Evolutionary conservation across 2,329 filamentous ascomycete species (phyloP).

Genomic region (Dothistroma septosporum): DNA sequence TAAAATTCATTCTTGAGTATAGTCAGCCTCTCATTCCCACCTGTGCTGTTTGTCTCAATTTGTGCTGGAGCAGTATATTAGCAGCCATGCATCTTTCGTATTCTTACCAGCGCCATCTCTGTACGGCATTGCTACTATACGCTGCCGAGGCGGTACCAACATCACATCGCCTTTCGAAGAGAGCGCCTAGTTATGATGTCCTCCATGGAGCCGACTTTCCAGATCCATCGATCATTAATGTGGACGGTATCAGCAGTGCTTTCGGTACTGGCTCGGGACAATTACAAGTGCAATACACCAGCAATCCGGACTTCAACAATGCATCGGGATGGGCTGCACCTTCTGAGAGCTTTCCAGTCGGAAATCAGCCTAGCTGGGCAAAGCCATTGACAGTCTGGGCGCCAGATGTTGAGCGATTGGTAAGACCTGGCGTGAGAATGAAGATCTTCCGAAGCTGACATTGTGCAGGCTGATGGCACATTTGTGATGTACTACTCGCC

Average conservation of each 20-base stretch:
- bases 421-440: neutral
- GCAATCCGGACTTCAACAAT: conserved; percentile 44
- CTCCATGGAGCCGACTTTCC: conserved; percentile 45
- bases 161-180: neutral
- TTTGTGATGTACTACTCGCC: conserved; percentile 29
- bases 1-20: too few relatives aligned
- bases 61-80: neutral
- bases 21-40: neutral
- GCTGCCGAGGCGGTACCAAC: neutral
- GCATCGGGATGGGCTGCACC: conserved; percentile 39
- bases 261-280: conserved; percentile 46
- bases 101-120: neutral
- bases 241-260: conserved; percentile 51
- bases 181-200: conserved; percentile 14
- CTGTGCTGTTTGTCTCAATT: neutral
- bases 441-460: neutral
- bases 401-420: conserved; percentile 52
- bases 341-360: conserved; percentile 48
- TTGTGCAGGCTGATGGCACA: conserved; percentile 12
- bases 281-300: conserved; percentile 50
- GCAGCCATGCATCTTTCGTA: neutral
- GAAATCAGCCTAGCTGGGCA: conserved; percentile 21
- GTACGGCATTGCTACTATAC: neutral
- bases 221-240: conserved; percentile 51
- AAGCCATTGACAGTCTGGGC: conserved; percentile 47